phyloP scores from a whole-genome alignment of 371 early-diverging fungal genomes.

The Apophysomyces ossiformis region DNA sequence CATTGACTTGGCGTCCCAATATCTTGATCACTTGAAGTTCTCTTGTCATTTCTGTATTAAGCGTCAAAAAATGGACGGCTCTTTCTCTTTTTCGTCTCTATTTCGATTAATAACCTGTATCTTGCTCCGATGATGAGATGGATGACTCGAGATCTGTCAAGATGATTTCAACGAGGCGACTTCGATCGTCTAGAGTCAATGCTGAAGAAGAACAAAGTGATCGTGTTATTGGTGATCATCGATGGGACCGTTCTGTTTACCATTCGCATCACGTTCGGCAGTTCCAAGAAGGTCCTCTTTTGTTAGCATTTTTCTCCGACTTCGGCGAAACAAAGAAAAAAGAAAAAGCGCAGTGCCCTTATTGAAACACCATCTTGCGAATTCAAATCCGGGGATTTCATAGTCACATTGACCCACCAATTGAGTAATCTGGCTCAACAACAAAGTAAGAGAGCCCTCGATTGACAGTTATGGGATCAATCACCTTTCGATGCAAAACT shows the following conservation, averaged over 20 bases:
- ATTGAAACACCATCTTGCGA: not conserved
- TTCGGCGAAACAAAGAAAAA: not conserved
- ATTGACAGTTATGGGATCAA: too few species aligned
- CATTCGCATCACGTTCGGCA: not conserved
- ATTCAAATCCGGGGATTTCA: too few species aligned
- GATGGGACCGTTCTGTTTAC: not conserved
- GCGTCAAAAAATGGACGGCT: not conserved
- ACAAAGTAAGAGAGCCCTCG: too few species aligned
- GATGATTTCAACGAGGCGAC: conserved; percentile 1
- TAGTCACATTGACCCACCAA: too few species aligned
- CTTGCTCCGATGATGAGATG: not conserved
- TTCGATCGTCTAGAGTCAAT: not conserved
- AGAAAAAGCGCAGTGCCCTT: not conserved
- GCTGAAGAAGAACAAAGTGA: not conserved
- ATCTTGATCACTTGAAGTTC: conserved; percentile 18
- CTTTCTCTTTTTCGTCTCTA: too few species aligned
- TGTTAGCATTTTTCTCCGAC: conserved; percentile 8
- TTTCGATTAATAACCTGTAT: not conserved
- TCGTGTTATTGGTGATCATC: not conserved
- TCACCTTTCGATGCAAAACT: too few species aligned
- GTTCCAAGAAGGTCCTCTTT: not conserved
- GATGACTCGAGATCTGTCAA: conserved; percentile 11
- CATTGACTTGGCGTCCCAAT: conserved; percentile 10
- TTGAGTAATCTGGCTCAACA: too few species aligned
- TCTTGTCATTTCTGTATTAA: not conserved